Evolutionary conservation across 2,329 filamentous ascomycete species (phyloP), one percentile per base, ranked within the genome.

Genomic region (Fusarium sp.): DNA sequence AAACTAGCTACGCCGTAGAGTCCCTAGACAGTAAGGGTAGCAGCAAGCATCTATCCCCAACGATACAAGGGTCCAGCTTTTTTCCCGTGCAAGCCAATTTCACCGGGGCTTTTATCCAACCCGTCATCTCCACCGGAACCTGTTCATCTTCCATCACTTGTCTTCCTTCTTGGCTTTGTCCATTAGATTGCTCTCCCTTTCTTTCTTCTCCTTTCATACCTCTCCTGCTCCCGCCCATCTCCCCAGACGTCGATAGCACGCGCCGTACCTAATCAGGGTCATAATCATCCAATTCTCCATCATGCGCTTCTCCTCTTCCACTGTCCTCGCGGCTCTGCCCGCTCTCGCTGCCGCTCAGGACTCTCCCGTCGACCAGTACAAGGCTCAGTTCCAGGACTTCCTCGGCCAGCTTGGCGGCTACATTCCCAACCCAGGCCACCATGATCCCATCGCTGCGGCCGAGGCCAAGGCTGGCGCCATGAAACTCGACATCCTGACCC

Each of bases 301-400:
- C 71, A 92, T 92, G 91, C 90, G 89, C 81, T 87, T 92, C 83
- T 88, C 89, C 66, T 80, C 86, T 63, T 82, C 86, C 67, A 81
- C 87, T 74, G 75, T 87, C 64, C 79, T 88, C 62, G 83, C 90
- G 79, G 87, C 87, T 57, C 84, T 92, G 80, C 89, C 91, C 75
- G 83, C 90, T 18, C 84, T 92, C 75, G 84, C 84, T 37, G 87
- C 87, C 25, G 88, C 90, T 70, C 86, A 88, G 73, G 86, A 86
- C 72, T 85, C 84, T 74, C 85, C 84, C 60, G 85, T 88, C 67
- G 86, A 86, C 61, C 86, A 91, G 81, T 91, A 91, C 82, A 88
- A 89, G 82, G 90, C 89, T 39, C 89, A 92, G 80, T 89, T 91
- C 82, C 88, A 92, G 78, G 87, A 88, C 81, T 86, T 94, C 77